Evolutionary conservation across 306 rosid genomes (phyloP).

Genomic region (Vigna radiata): DNA sequence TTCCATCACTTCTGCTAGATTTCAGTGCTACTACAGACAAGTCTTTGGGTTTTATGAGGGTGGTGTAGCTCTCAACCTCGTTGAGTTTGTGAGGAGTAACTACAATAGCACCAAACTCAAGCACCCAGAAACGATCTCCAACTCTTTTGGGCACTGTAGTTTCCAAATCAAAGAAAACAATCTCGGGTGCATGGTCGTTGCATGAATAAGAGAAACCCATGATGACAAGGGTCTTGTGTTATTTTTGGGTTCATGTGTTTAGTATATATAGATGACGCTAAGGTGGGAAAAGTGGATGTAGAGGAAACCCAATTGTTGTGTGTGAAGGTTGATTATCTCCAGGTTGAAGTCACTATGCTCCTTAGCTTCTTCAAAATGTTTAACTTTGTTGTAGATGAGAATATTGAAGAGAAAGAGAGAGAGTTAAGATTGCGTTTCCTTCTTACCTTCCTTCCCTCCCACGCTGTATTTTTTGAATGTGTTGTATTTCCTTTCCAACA

Average conservation of each 20-base stretch:
- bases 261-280: slow-evolving; percentile 36
- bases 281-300: slow-evolving; percentile 35
- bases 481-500: slow-evolving; percentile 42
- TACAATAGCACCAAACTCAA: slow-evolving; percentile 94
- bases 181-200: slow-evolving; percentile 60
- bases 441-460: slow-evolving; percentile 27
- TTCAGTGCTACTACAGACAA: slow-evolving; percentile 60
- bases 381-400: slow-evolving; percentile 44
- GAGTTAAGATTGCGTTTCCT: slow-evolving; percentile 39
- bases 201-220: slow-evolving; percentile 59
- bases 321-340: slow-evolving; percentile 68
- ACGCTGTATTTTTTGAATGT: neutral
- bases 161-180: slow-evolving; percentile 95
- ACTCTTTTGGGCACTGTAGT: slow-evolving; percentile 79
- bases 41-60: slow-evolving; percentile 74
- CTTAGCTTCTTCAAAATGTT: slow-evolving; percentile 66
- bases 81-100: slow-evolving; percentile 70
- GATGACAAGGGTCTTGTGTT: slow-evolving; percentile 28
- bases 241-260: slow-evolving; percentile 21
- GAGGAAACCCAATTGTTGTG: slow-evolving; percentile 51
- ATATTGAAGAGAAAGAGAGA: slow-evolving; percentile 38
- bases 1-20: slow-evolving; percentile 78
- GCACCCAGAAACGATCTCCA: slow-evolving; percentile 72
- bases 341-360: slow-evolving; percentile 62
- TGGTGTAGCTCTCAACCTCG: slow-evolving; percentile 81